phyloP scores from a whole-genome alignment of 1,284 basidiomycete genomes.

The Schizopora paradoxa region DNA sequence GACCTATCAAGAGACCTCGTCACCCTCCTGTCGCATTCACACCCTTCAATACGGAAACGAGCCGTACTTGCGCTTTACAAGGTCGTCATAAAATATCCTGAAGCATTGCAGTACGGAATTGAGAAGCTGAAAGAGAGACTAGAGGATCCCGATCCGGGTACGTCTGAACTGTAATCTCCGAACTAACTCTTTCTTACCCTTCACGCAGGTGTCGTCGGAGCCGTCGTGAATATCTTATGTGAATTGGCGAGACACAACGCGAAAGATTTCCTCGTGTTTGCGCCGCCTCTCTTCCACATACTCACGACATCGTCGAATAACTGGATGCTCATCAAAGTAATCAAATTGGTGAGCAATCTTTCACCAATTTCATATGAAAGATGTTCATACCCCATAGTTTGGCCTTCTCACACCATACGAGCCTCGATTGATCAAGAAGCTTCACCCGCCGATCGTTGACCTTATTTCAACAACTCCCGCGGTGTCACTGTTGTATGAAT shows the following conservation, averaged over 20 bases:
- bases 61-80: constrained; percentile 82
- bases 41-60: constrained; percentile 83
- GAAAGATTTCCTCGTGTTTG: constrained; percentile 74
- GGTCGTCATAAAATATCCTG: constrained; percentile 74
- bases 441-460: constrained; percentile 89
- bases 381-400: constrained; percentile 88
- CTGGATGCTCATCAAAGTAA: constrained; percentile 99
- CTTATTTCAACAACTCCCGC: constrained; percentile 95
- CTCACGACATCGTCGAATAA: constrained; percentile 94
- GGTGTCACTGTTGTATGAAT: constrained; percentile 95
- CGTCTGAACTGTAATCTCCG: constrained; percentile 19
- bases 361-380: constrained; percentile 40
- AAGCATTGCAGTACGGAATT: constrained; percentile 63
- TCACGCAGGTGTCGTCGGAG: constrained; percentile 76
- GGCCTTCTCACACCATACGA: constrained; percentile 88
- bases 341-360: constrained; percentile 66
- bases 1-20: constrained; percentile 87
- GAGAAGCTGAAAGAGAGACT: constrained; percentile 77
- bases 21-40: constrained; percentile 87
- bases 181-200: constrained; percentile 3
- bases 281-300: constrained; percentile 93
- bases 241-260: constrained; percentile 84
- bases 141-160: constrained; percentile 80
- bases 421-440: constrained; percentile 88
- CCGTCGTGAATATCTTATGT: constrained; percentile 91